Base-by-base conservation (phyloP, 2,329 filamentous ascomycete genomes). In the Claviceps sp. region DNA sequence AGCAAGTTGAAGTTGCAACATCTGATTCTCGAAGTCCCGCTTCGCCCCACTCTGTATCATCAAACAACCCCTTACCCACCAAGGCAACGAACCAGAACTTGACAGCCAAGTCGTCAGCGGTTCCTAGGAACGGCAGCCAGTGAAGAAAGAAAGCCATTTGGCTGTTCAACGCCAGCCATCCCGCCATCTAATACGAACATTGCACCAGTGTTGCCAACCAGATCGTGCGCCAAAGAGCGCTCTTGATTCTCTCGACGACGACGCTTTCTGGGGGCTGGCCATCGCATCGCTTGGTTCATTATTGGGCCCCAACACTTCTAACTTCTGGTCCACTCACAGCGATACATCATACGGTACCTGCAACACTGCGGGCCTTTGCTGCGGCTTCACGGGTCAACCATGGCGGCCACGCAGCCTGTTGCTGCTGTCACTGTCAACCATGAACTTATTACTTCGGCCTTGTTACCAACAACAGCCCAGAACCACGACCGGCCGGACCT, bases 381-480 rank as follows among this genome's bases (percentile, higher is more conserved):
- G 39, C 43, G 37, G 48, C 48, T 48, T 48, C 19, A 24, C 44
- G 30, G 24, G 50, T n/a, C 38, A 42, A 48, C 37, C n/a, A 52
- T 54, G 50, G 48, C 52, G 39, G 34, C 52, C 37, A 34, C 46
- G 24, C 38, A 42, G 45, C 48, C 48, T 38, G 44, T 17, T 44
- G 34, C 44, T 48, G 37, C 47, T 22, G 41, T 34, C 40, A 49
- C 41, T 19, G 48, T 17, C 34, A 34, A 41, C 40, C 45, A 53
- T 42, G 42, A 46, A 44, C 11, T 26, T 37, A 39, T 24, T 10
- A 10, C 37, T 37, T 38, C 30, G 42, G 37, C 48, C 34, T 22
- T 50, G 16, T 19, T 45, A 17, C 26, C 44, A 30, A 30, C 24
- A 17, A 26, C 26, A 47, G 30, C n/a, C 16, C n/a, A 51, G 17